Base-by-base conservation (phyloP, 768 basidiomycete species). In the Suillus clintonianus region DNA sequence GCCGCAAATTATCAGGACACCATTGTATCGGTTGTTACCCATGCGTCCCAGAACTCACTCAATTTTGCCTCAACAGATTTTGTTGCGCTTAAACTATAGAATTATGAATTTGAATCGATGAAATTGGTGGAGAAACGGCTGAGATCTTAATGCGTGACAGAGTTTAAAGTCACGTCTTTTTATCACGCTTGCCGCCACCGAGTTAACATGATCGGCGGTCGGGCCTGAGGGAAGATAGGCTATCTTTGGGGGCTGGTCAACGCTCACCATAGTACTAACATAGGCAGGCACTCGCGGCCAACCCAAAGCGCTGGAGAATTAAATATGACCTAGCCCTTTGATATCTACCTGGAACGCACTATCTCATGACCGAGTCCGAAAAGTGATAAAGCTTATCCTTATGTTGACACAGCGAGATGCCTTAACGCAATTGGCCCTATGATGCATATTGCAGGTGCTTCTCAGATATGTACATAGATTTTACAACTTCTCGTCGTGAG, bases 171-270 rank as follows among this genome's bases (percentile, higher is more conserved):
- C 15, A 41, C 10, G 17, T 32, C 51, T 30, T 14, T 19, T 17
- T 19, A 14, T 39, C 55, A 39, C 13, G 24, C 37, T 56, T 56
- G 55, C 22, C 37, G 37, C 17, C 39, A 41, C 56, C 22, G 39
- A 41, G 56, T n/a, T 41, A 19, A 39, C 19, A 41, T 57, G 39
- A 41, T 57, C 56, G 56, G 56, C 17, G 37, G 24, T 57, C 56
- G 56, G 56, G 17, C 56, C 56, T 57, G 56, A 57, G 56, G 39
- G 11, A 24, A 56, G 56, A 57, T 57, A 41, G 39, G 17, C 39
- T 57, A 57, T 57, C 39, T 57, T 57, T 41, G 24, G 55, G 37
- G 9, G 3, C 37, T 39, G 10, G 24, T 41, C 5, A 3, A 5
- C 24, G 24, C 9, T 57, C 22, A 15, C 37, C 17, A 37, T 22